Base-by-base conservation (phyloP, 2,329 filamentous ascomycete species). In the Phaeosphaeriaceae sp. region DNA sequence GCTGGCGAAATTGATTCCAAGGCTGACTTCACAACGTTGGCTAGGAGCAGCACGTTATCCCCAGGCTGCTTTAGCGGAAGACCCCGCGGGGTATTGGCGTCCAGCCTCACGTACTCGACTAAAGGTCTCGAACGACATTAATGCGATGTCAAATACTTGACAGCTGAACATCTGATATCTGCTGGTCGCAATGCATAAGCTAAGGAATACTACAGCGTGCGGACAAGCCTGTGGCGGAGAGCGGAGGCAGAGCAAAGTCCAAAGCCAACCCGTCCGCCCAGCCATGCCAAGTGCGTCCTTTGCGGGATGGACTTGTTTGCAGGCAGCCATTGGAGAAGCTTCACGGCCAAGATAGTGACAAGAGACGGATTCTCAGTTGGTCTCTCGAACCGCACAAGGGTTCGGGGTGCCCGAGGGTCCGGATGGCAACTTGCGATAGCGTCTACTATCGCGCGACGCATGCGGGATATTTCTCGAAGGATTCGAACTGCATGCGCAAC, bases 171-270 rank as follows among this genome's bases (percentile, higher is more conserved):
- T 19, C 19, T 22, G 48, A 22, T 7, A n/a, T 13, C 48, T 27
- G 33, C 6, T 36, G 20, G 36, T 41, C 7, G 3, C 7, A 17
- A 20, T 15, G 42, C 21, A 21, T 31, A 50, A 60, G 56, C 60
- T 58, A 56, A 48, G 25, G 41, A 27, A 50, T 25, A 52, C 48
- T 58, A 53, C 61, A 55, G 58, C 25, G 60, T 59, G 48, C 47
- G 71, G 58, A 71, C 66, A 73, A 73, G 69, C 66, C 66, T 67
- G 63, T 68, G 63, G 62, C 64, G 63, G 58, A 53, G 55, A 47
- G 65, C 54, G 49, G 56, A 61, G 59, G 56, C 27, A 59, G 51
- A 50, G 36, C 54, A 59, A 69, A 71, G 63, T 63, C 54, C 64
- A 48, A 54, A 58, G 63, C 68, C 60, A 66, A 61, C 60, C 53